Evolutionary conservation across 2,329 filamentous ascomycete species (phyloP), one percentile per base, ranked within the genome.

Genomic region (Clarireedia homoeocarpa): DNA sequence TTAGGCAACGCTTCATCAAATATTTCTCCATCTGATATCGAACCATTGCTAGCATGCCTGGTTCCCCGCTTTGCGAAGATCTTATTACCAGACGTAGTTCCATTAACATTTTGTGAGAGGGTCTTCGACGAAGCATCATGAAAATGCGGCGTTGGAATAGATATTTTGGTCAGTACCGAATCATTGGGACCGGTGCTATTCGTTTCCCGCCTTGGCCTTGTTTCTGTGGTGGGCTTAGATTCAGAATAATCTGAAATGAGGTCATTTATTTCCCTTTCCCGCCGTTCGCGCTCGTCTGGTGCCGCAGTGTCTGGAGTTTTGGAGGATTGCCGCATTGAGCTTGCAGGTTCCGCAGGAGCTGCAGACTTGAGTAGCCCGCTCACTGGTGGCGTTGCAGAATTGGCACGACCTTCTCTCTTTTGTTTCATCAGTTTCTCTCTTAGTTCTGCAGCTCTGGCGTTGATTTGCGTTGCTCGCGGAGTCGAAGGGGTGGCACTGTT

Each of bases 21-120:
- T 57, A 70, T 68, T 55, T 70, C 68, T n/a, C 68, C 67, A 26
- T 64, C 60, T 57, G 61, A 66, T 30, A 58, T 57, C 10, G 64
- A 63, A 38, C 56, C 61, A 58, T 61, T 60, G 47, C 60, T 65
- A 14, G 50, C 44, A 59, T 58, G 61, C 46, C 55, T 59, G 23
- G 48, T 59, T 38, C 45, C 53, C 40, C 45, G 30, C 30, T 62
- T 61, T 36, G 45, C 55, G 34, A 54, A 55, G 9, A 45, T 17
- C 27, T 44, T 42, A 51, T 56, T 61, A 5, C n/a, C 42, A 48
- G 27, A 45, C 26, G 52, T 56, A 39, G 53, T 59, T 46, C 20
- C 57, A 53, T 53, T 63, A 26, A 7, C n/a, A 51, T 53, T 53
- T 27, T 60, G 62, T 42, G 48, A 55, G 58, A 61, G 61, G 53